Evolutionary conservation across 257 asterid species (phyloP).

Genomic region (Orobanche coerulescens): DNA sequence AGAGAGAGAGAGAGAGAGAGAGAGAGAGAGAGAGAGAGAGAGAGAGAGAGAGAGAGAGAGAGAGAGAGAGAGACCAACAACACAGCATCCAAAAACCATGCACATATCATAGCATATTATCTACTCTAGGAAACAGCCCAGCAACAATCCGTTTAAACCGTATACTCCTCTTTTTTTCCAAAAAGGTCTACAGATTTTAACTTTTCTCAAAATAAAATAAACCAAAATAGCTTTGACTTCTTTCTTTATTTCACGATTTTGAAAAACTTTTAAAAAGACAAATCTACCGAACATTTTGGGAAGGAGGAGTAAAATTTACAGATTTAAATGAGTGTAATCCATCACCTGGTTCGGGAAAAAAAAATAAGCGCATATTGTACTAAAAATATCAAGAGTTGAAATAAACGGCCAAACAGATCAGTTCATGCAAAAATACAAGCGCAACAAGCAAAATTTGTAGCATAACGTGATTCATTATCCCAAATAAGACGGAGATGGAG

Average conservation of each 20-base stretch:
- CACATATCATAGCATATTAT: neutral
- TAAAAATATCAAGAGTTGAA: neutral
- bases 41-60: too few relatives aligned
- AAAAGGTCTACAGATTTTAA: too few relatives aligned
- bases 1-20: too few relatives aligned
- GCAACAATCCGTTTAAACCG: neutral
- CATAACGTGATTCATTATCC: neutral
- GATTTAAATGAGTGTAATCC: neutral
- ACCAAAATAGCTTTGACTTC: too few relatives aligned
- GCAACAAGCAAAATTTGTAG: neutral
- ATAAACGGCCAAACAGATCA: neutral
- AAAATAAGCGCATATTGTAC: neutral
- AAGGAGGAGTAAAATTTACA: neutral
- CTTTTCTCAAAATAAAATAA: too few relatives aligned
- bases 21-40: too few relatives aligned
- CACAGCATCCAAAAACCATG: neutral
- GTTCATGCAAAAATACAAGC: neutral
- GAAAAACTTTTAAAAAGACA: too few relatives aligned
- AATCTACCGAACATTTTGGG: too few relatives aligned
- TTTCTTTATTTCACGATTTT: too few relatives aligned
- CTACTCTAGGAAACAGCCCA: neutral
- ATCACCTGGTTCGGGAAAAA: neutral
- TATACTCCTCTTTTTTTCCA: too few relatives aligned
- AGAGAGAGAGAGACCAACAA: conserved; percentile 8
- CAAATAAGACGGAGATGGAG: conserved; percentile 1